Evolutionary conservation across 1,139 yeast genomes (phyloP), one percentile per base, ranked within the genome.

Genomic region (Suhomyces wounanorum): DNA sequence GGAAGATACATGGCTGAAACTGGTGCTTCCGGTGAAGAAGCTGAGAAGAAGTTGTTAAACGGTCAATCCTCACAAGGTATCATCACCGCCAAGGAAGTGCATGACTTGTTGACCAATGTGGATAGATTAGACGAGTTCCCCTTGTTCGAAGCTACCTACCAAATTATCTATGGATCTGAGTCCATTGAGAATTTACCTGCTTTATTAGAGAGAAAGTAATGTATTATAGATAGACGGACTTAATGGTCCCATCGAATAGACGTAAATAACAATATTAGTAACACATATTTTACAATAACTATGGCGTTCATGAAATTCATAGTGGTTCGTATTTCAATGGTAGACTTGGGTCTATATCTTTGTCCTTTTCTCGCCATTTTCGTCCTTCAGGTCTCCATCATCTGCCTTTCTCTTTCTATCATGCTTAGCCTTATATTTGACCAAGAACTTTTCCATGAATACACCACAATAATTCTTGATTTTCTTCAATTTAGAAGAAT

Each of bases 381-480:
- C 54, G 18, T 48, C 50, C 17, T 44, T 44, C n/a, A 14, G n/a
- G n/a, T 26, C 23, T 14, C 18, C 43, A 17, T 41, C 52, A 3
- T 47, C 47, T 16, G 41, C 42, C 44, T 40, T 42, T 25, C 51
- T 43, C 47, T 53, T 54, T 40, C 49, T 55, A 17, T 52, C 51
- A 46, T 62, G 63, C 70, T 77, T 82, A 40, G 70, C 70, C 47
- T 72, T 67, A 55, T 75, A 78, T 61, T 85, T 87, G 11, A 66
- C 68, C 54, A 88, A 59, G 52, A 85, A 85, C 68, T 88, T 91
- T 10, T 79, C 85, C 96, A 92, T 89, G 63, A 87, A 92, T 3
- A 67, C 70, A 43, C 76, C 76, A 13, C 83, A 77, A 62, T 87
- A 91, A 31, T 67, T 77, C 64, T 87, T 86, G 35, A 91, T 75